Base-by-base conservation (phyloP, 2,329 filamentous ascomycete species). In the Dactylonectria estremocensis region DNA sequence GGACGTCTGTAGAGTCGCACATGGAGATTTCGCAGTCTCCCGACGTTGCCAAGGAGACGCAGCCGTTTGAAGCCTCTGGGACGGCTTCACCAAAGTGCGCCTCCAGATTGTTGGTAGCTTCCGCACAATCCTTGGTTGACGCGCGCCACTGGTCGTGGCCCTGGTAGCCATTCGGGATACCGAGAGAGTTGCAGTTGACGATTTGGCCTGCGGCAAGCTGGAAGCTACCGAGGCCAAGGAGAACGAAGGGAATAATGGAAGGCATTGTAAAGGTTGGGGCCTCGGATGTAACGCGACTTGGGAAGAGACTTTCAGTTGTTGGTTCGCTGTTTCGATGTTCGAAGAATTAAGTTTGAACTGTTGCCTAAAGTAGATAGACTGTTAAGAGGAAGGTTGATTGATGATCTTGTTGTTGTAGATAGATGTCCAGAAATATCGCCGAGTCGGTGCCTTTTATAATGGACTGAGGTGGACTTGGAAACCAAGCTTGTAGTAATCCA, bases 171-270 rank as follows among this genome's bases (percentile, higher is more conserved):
- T 53, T 20, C 18, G 49, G 22, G 28, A 53, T 53, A 35, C 49
- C 49, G 49, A 53, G 14, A 13, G 49, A 53, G 49, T 53, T 53
- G 24, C 49, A 53, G 49, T 53, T 53, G 49, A 53, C 49, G 49
- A 53, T 35, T 35, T 53, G 49, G 28, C 49, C 5, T 31, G 49
- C 20, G 49, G 49, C 31, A 16, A 46, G 43, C 43, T 46, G 43
- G 43, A 46, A 46, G 43, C 43, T 46, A 20, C 43, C 43, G 18
- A 46, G 43, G 9, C 43, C 8, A 22, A 46, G 43, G 43, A 46
- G 18, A 46, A 46, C 43, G 43, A 46, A 46, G n/a, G 43, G 43
- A 46, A 46, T 10, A 20, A 22, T 22, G n/a, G 43, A 46, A 46
- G 18, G 43, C 43, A 46, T 46, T 46, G 43, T 22, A 22, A 46